Conservation (phyloP, 1,284 basidiomycete species). For the Moniliophthora roreri region DNA sequence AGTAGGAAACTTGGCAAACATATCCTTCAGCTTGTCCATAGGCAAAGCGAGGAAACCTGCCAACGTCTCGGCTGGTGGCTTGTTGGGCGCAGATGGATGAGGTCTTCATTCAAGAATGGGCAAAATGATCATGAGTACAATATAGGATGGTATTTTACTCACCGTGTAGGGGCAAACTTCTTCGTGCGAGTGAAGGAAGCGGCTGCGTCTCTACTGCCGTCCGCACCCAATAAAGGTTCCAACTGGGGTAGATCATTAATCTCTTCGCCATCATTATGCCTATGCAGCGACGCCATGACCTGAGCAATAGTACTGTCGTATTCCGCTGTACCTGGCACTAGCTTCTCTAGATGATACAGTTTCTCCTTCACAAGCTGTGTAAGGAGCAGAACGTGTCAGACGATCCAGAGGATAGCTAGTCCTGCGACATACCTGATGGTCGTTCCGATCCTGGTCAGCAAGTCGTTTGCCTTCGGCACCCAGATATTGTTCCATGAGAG, state of each 20-base stretch:
- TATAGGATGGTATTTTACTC: slow-evolving; percentile 13
- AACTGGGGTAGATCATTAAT: slow-evolving; percentile 53
- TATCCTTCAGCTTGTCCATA: slow-evolving; percentile 60
- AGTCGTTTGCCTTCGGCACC: slow-evolving; percentile 47
- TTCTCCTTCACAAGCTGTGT: slow-evolving; percentile 46
- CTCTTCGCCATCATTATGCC: slow-evolving; percentile 60
- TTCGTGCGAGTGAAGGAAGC: slow-evolving; percentile 55
- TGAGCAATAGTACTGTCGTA: slow-evolving; percentile 40
- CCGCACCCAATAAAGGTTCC: slow-evolving; percentile 43
- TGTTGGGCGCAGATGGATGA: slow-evolving; percentile 52
- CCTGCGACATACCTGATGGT: slow-evolving; percentile 51
- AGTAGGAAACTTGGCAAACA: slow-evolving; percentile 56
- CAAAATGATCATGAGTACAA: no score
- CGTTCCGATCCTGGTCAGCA: slow-evolving; percentile 59
- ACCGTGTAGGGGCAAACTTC: slow-evolving; percentile 64
- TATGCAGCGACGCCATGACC: slow-evolving; percentile 47
- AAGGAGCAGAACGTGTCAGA: background rate
- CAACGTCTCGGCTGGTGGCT: slow-evolving; percentile 63
- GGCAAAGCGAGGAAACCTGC: slow-evolving; percentile 56
- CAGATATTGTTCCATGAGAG: slow-evolving; percentile 62
- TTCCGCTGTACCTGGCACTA: slow-evolving; percentile 40
- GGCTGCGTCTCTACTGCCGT: slow-evolving; percentile 43
- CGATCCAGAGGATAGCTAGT: background rate
- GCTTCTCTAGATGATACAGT: slow-evolving; percentile 45
- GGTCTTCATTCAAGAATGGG: slow-evolving; percentile 35